Conservation (phyloP, 2,329 filamentous ascomycete species). For the Microascus cirrosus region DNA sequence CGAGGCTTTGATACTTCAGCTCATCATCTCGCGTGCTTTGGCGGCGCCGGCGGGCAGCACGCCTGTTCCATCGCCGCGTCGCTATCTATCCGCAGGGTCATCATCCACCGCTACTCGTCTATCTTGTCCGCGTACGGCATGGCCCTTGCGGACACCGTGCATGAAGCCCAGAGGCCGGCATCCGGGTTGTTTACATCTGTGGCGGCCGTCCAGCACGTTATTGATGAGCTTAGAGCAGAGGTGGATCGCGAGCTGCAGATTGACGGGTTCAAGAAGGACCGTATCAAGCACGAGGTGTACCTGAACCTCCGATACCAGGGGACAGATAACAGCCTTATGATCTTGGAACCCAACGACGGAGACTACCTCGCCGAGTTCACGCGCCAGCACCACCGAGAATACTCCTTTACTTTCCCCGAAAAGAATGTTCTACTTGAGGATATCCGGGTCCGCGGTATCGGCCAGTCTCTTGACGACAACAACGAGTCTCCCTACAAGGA, state of each 20-base stretch:
- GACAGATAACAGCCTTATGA: constrained; percentile 21
- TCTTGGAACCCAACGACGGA: constrained; percentile 18
- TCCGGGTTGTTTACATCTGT: constrained; percentile 12
- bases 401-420: constrained; percentile 50
- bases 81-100: constrained; percentile 28
- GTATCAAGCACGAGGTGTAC: constrained; percentile 29
- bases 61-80: constrained; percentile 28
- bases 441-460: constrained; percentile 27
- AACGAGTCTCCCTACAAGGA: neutral
- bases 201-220: constrained; percentile 11
- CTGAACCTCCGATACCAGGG: constrained; percentile 29
- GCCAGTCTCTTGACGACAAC: constrained; percentile 9
- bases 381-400: constrained; percentile 62
- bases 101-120: constrained; percentile 32
- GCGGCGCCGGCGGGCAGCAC: constrained; percentile 19
- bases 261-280: constrained; percentile 28
- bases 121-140: constrained; percentile 35
- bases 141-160: constrained; percentile 31
- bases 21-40: constrained; percentile 23
- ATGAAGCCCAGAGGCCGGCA: constrained; percentile 25
- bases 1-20: constrained; percentile 21
- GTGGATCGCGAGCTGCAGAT: constrained; percentile 1
- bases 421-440: constrained; percentile 29
- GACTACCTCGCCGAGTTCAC: constrained; percentile 31
- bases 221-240: constrained; percentile 26